Evolutionary conservation across 31 red algal species (phyloP).

Genomic region (Asparagopsis taxiformis): DNA sequence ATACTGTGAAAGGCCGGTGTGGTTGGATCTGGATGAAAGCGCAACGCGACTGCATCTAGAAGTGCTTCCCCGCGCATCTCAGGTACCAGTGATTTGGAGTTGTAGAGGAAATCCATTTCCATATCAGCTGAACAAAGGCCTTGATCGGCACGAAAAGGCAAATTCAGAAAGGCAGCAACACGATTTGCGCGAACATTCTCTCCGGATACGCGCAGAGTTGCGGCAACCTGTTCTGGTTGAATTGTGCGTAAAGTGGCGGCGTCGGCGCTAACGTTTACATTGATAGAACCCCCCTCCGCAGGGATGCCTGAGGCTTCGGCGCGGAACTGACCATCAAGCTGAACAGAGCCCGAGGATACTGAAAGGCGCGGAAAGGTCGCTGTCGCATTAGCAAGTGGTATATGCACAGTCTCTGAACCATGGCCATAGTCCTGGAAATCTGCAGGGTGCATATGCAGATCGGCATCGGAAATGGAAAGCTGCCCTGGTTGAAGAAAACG

Average conservation of each 20-base stretch:
- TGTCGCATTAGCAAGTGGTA: constrained; percentile 13
- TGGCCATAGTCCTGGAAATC: constrained; percentile 70
- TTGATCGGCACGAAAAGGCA: constrained; percentile 71
- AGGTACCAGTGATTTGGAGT: constrained; percentile 47
- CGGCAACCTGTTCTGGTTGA: constrained; percentile 32
- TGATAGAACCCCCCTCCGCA: constrained; percentile 38
- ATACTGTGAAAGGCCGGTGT: constrained; percentile 64
- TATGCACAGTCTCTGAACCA: constrained; percentile 30
- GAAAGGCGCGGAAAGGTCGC: constrained; percentile 29
- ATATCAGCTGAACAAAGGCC: constrained; percentile 40
- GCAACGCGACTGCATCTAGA: constrained; percentile 49
- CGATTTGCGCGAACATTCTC: constrained; percentile 32
- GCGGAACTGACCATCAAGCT: constrained; percentile 34
- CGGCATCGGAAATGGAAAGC: constrained; percentile 24
- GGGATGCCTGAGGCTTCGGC: constrained; percentile 36
- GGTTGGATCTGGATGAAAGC: constrained; percentile 75
- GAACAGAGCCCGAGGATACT: not conserved
- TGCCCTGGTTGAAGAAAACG: constrained; percentile 42
- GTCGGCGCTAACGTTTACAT: constrained; percentile 1
- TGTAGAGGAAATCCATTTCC: constrained; percentile 55
- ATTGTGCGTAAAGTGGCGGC: constrained; percentile 23
- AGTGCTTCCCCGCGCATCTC: constrained; percentile 58
- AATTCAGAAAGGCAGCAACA: constrained; percentile 52
- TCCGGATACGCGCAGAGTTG: constrained; percentile 28
- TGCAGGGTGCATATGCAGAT: constrained; percentile 39